phyloP scores from a whole-genome alignment of 1,284 basidiomycete species.

The Pulchroboletus neoregius region DNA sequence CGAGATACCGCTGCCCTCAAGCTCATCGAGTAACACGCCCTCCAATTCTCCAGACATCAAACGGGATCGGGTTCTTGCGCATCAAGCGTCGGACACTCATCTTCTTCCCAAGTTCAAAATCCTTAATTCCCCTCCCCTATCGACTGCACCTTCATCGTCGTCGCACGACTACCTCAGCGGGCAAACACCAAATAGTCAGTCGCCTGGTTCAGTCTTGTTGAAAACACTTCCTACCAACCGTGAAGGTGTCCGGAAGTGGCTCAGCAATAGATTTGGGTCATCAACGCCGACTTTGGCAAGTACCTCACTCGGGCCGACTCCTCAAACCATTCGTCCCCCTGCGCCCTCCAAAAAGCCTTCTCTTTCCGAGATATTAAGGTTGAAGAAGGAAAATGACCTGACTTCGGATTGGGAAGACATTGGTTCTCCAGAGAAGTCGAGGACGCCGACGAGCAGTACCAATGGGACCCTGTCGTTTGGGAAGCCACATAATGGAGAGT shows the following conservation, averaged over 20 bases:
- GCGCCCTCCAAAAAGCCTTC: slow-evolving; percentile 54
- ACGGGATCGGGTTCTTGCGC: slow-evolving; percentile 60
- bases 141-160: slow-evolving; percentile 43
- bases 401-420: slow-evolving; percentile 64
- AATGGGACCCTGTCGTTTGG: slow-evolving; percentile 39
- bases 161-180: slow-evolving; percentile 49
- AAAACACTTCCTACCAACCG: slow-evolving; percentile 65
- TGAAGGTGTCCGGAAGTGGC: slow-evolving; percentile 74
- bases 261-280: slow-evolving; percentile 53
- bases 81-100: slow-evolving; percentile 64
- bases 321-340: slow-evolving; percentile 28
- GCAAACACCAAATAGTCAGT: slow-evolving; percentile 36
- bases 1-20: slow-evolving; percentile 41
- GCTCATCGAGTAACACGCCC: slow-evolving; percentile 49
- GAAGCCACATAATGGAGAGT: slow-evolving; percentile 22
- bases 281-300: slow-evolving; percentile 41
- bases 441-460: slow-evolving; percentile 46
- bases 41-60: slow-evolving; percentile 47
- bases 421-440: slow-evolving; percentile 40
- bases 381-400: slow-evolving; percentile 51
- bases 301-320: slow-evolving; percentile 33
- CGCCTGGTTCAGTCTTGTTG: slow-evolving; percentile 37
- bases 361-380: slow-evolving; percentile 56
- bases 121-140: slow-evolving; percentile 38
- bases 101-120: slow-evolving; percentile 51